A percentile compares a stretch with the other conserved stretches of the same genome.
These are phyloP conservation scores for Candida sanyaensis DNA, from an alignment of 1,139 yeast species.

Conservation along the genomic window DNA sequence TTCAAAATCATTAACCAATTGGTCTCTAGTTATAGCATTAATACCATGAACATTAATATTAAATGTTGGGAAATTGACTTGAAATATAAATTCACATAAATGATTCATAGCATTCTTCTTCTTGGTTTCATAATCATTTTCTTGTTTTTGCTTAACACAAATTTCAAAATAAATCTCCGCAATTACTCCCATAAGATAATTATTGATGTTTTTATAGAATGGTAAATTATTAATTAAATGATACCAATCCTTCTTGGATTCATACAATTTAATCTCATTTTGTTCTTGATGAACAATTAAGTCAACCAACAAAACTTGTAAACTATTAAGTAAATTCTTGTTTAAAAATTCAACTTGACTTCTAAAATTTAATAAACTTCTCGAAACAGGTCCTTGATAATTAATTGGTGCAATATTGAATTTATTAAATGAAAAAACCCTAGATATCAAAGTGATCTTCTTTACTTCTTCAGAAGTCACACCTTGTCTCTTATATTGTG, in stretches of 20 bases:
- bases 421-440: slow-evolving; percentile 58
- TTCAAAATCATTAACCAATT: slow-evolving; percentile 42
- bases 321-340: slow-evolving; percentile 51
- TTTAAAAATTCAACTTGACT: slow-evolving; percentile 62
- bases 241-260: slow-evolving; percentile 57
- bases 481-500: slow-evolving; percentile 12
- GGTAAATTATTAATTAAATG: slow-evolving; percentile 60
- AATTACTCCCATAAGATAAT: slow-evolving; percentile 46
- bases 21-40: slow-evolving; percentile 38
- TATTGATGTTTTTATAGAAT: slow-evolving; percentile 50
- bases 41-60: slow-evolving; percentile 47
- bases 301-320: slow-evolving; percentile 57
- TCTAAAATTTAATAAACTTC: slow-evolving; percentile 63
- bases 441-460: slow-evolving; percentile 52
- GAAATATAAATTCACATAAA: slow-evolving; percentile 39
- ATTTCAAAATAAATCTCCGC: slow-evolving; percentile 45
- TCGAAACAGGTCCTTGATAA: slow-evolving; percentile 70
- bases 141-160: slow-evolving; percentile 31
- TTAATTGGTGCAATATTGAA: slow-evolving; percentile 58
- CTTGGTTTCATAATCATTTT: slow-evolving; percentile 20
- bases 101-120: slow-evolving; percentile 34
- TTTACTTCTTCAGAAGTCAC: slow-evolving; percentile 31
- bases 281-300: slow-evolving; percentile 57
- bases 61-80: slow-evolving; percentile 39
- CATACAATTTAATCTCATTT: slow-evolving; percentile 36